Percentiles rank a stretch among this genome's conserved stretches.
phyloP scores from a whole-genome alignment of 345 rosid species.

The Hevea brasiliensis region DNA sequence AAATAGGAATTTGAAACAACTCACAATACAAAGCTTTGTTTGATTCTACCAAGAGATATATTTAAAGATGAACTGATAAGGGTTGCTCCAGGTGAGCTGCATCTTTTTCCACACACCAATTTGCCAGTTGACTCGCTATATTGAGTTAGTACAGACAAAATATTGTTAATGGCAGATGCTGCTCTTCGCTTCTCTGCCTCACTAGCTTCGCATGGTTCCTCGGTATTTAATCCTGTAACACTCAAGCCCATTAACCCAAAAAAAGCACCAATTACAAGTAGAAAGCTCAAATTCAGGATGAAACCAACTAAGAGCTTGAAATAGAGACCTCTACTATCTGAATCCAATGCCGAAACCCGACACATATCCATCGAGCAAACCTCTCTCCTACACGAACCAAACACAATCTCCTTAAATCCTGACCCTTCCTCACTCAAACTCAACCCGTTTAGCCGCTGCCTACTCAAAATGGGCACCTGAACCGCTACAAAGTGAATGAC shows the following conservation, averaged over 20 bases:
- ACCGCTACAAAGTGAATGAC: constrained; percentile 75
- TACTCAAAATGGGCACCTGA: constrained; percentile 66
- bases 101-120: constrained; percentile 62
- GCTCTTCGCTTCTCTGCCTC: constrained; percentile 71
- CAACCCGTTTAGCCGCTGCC: constrained; percentile 30
- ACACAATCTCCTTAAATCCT: constrained; percentile 39
- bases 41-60: constrained; percentile 99
- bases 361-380: constrained; percentile 52
- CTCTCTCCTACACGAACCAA: constrained; percentile 83
- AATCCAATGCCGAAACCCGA: constrained; percentile 42
- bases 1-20: constrained; percentile 54
- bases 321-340: constrained; percentile 48
- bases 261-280: not conserved
- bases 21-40: constrained; percentile 99
- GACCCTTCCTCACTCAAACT: constrained; percentile 42
- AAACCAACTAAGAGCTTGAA: not conserved
- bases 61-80: constrained; percentile 62
- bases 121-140: constrained; percentile 63
- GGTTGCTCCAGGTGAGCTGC: constrained; percentile 41
- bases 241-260: constrained; percentile 5
- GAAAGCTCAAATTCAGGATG: not conserved
- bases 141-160: constrained; percentile 62
- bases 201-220: constrained; percentile 71
- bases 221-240: constrained; percentile 51
- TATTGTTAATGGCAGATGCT: constrained; percentile 42